Conservation (phyloP, 1,139 yeast genomes). For the Eremothecium sinecaudum region DNA sequence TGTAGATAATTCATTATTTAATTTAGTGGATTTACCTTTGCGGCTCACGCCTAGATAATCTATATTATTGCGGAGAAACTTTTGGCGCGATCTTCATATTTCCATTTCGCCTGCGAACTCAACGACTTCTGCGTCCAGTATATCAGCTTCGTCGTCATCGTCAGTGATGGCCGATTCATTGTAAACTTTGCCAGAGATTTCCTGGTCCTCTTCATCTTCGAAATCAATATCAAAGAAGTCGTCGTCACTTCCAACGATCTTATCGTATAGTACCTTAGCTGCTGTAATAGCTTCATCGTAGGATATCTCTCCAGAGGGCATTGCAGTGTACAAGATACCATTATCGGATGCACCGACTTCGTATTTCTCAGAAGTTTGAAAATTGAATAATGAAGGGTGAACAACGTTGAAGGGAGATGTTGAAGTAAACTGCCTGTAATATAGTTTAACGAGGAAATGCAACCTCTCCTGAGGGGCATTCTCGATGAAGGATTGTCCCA, state of each 20-base stretch:
- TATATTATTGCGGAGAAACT: no score
- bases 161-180: constrained; percentile 29
- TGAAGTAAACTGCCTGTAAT: constrained; percentile 66
- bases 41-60: no score
- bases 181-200: constrained; percentile 9
- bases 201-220: constrained; percentile 78
- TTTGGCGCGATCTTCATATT: constrained; percentile 31
- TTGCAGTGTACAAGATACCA: constrained; percentile 53
- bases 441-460: constrained; percentile 68
- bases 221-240: constrained; percentile 94
- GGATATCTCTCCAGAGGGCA: constrained; percentile 77
- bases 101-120: constrained; percentile 72
- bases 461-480: constrained; percentile 76
- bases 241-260: constrained; percentile 84
- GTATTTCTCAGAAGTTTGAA: constrained; percentile 19
- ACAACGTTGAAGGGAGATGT: constrained; percentile 43
- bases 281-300: constrained; percentile 85
- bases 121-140: constrained; percentile 34
- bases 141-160: constrained; percentile 23
- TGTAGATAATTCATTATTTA: neutral
- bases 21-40: neutral
- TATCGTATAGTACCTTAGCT: constrained; percentile 63
- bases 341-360: constrained; percentile 32
- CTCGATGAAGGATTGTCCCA: constrained; percentile 75
- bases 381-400: constrained; percentile 33